Conservation (phyloP, 2,329 filamentous ascomycete species). For the Arthroderma sp. region DNA sequence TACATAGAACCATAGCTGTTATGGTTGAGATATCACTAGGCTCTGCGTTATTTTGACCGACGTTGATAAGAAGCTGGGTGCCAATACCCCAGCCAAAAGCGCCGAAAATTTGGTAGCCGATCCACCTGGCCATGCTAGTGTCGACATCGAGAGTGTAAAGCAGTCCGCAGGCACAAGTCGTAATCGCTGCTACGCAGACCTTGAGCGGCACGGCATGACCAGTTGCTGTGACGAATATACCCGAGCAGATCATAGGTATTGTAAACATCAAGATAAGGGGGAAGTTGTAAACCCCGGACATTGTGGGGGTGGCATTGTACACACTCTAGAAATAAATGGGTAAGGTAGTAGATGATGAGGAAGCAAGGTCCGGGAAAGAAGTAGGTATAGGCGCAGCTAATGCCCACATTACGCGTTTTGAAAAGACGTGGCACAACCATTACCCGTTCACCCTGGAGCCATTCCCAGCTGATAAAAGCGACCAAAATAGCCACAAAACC, state of each 20-base stretch:
- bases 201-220: slow-evolving; percentile 17
- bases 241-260: neutral
- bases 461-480: slow-evolving; percentile 25
- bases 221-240: neutral
- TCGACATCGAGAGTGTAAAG: slow-evolving; percentile 22
- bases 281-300: neutral
- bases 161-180: slow-evolving; percentile 22
- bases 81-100: slow-evolving; percentile 25
- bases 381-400: slow-evolving; percentile 28
- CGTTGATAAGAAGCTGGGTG: slow-evolving; percentile 23
- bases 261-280: slow-evolving; percentile 17
- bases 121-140: slow-evolving; percentile 22
- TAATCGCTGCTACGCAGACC: slow-evolving; percentile 18
- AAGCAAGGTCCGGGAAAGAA: slow-evolving; percentile 29
- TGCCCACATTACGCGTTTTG: slow-evolving; percentile 29
- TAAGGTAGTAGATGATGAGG: slow-evolving; percentile 36
- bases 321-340: slow-evolving; percentile 24
- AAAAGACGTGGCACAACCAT: slow-evolving; percentile 34
- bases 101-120: slow-evolving; percentile 26
- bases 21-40: slow-evolving; percentile 26
- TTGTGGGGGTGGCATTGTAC: neutral
- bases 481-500: slow-evolving; percentile 38
- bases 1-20: slow-evolving; percentile 25
- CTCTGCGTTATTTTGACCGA: slow-evolving; percentile 20
- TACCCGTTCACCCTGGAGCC: slow-evolving; percentile 27